Base-by-base conservation (phyloP, 73 alveolate species). In the Paramecium sexaurelia region DNA sequence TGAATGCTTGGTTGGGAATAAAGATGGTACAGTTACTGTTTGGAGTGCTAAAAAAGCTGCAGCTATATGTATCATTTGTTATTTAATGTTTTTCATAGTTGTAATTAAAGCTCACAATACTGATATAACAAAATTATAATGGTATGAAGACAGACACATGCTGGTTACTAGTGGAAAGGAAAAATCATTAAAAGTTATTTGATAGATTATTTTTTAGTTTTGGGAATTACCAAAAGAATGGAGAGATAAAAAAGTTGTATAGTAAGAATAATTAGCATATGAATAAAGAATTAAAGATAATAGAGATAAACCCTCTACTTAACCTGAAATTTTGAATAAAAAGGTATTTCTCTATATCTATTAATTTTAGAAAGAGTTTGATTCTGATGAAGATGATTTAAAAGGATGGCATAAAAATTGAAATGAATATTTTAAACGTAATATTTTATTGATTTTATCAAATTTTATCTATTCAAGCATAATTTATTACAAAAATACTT, bases 211-310 rank as follows among this genome's bases (percentile, higher is more conserved):
- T 1, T 13, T 22, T n/a, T 69, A 88, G 94, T 88, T 88, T 43
- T 88, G 94, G 94, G 36, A 55, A 24, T 41, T 88, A 57, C 94
- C 94, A 15, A 88, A 88, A 43, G 94, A 88, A 88, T 88, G 94
- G 94, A 88, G 94, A 88, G 94, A 88, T 71, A 88, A 88, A 47
- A 55, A 51, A 35, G 71, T 88, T 61, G 94, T 40, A 68, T 88
- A 88, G 13, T 24, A 88, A 45, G 94, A 88, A 45, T 83, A 88
- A 26, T 27, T 9, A 32, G 75, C 68, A 7, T 41, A 41, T 45
- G 68, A 78, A 4, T 7, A 0, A 71, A 10, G n/a, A n/a, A n/a
- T n/a, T 71, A 27, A 6, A 35, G 56, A 71, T 1, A 71, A 11
- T 10, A 71, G 39, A 33, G 17, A 71, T 33, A 33, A 71, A 33